Evolutionary conservation across 345 rosid species (phyloP).

Genomic region (Firmiana major): DNA sequence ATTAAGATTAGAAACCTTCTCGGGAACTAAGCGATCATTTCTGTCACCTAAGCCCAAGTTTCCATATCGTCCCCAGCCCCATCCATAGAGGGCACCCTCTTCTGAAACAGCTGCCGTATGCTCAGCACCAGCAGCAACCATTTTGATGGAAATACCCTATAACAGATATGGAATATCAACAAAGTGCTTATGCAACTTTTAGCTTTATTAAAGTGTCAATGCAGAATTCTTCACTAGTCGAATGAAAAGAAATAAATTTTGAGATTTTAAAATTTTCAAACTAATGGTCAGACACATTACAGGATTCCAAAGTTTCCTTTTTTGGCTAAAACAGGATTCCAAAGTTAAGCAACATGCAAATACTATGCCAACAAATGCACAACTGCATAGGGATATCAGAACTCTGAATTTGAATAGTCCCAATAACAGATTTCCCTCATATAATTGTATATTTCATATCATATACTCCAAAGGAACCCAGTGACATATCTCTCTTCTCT

Average conservation of each 20-base stretch:
- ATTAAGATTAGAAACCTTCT: slow-evolving; percentile 55
- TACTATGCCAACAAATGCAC: neutral
- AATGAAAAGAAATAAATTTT: neutral
- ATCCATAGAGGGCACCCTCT: slow-evolving; percentile 92
- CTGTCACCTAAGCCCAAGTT: slow-evolving; percentile 97
- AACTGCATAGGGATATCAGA: neutral
- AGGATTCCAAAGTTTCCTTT: neutral
- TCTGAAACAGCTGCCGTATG: slow-evolving; percentile 94
- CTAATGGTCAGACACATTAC: neutral
- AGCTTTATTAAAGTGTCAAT: neutral
- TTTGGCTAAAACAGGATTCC: neutral
- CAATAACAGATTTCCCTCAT: neutral
- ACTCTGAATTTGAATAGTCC: neutral
- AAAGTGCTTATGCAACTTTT: neutral
- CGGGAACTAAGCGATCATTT: slow-evolving; percentile 83
- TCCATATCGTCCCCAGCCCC: slow-evolving; percentile 99
- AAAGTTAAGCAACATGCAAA: neutral
- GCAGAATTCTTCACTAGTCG: neutral
- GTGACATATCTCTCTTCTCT: neutral
- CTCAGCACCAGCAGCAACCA: slow-evolving; percentile 98
- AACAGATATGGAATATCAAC: slow-evolving; percentile 16
- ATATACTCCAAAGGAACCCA: neutral
- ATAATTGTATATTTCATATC: neutral
- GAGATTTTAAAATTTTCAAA: neutral
- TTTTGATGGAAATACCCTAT: slow-evolving; percentile 74